Evolutionary conservation across 805 yeast genomes (phyloP).

Genomic region (Candida glaebosa): DNA sequence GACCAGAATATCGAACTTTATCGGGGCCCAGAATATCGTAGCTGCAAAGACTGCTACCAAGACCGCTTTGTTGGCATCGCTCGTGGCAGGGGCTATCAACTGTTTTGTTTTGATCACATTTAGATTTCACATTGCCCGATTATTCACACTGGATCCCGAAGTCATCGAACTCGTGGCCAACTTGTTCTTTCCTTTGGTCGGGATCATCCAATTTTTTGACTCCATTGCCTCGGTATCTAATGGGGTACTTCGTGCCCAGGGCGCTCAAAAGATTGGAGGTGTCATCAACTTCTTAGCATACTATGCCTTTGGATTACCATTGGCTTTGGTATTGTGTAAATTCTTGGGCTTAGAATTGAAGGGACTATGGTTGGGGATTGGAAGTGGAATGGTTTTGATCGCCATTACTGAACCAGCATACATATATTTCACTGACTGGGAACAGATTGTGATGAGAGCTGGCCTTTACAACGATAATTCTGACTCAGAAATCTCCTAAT

Average conservation of each 20-base stretch:
- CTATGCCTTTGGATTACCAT: constrained; percentile 67
- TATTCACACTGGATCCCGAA: constrained; percentile 61
- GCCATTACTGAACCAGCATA: constrained; percentile 47
- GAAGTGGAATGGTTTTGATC: constrained; percentile 56
- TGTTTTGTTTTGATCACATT: constrained; percentile 45
- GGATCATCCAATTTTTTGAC: constrained; percentile 65
- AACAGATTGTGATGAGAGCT: constrained; percentile 35
- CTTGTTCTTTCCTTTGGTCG: constrained; percentile 57
- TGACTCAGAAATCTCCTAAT: constrained; percentile 8
- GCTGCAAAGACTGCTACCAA: constrained; percentile 36
- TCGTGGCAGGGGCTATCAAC: constrained; percentile 32
- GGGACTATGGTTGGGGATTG: constrained; percentile 77
- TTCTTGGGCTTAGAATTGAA: constrained; percentile 42
- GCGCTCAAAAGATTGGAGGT: constrained; percentile 72
- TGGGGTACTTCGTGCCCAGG: constrained; percentile 74
- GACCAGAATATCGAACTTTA: constrained; percentile 43
- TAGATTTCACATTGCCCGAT: constrained; percentile 45
- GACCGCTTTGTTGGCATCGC: constrained; percentile 28
- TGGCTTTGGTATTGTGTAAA: constrained; percentile 55
- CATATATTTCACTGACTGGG: constrained; percentile 53
- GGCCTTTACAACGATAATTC: constrained; percentile 17
- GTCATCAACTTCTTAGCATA: constrained; percentile 65
- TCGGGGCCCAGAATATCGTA: constrained; percentile 39
- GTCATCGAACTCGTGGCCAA: constrained; percentile 51
- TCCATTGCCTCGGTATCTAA: constrained; percentile 68